phyloP scores from a whole-genome alignment of 768 basidiomycete genomes.

The Boletus rubroflammeus region DNA sequence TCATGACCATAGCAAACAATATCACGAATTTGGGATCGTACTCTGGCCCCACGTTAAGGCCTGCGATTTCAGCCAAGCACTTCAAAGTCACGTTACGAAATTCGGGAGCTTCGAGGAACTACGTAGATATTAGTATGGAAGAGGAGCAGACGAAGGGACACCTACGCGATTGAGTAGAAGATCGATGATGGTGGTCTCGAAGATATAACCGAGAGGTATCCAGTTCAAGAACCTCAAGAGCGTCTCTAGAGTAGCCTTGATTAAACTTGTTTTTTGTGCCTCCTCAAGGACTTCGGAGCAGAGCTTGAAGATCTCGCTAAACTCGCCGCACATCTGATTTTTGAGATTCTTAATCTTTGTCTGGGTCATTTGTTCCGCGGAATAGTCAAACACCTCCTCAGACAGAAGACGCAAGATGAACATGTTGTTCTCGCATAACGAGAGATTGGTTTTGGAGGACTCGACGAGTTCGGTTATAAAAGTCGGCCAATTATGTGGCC shows the following conservation, averaged over 20 bases:
- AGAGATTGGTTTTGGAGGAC: constrained; percentile 93
- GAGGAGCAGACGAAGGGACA: constrained; percentile 17
- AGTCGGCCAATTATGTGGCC: constrained; percentile 98
- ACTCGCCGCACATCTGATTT: constrained; percentile 97
- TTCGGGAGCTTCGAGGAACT: constrained; percentile 96
- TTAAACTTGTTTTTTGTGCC: constrained; percentile 92
- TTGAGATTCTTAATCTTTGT: constrained; percentile 96
- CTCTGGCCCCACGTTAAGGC: constrained; percentile 90
- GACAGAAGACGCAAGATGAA: constrained; percentile 94
- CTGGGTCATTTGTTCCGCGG: constrained; percentile 98
- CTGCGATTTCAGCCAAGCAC: constrained; percentile 95
- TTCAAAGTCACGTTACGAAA: constrained; percentile 97
- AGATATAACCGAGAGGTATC: constrained; percentile 99
- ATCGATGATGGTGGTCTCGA: constrained; percentile 97
- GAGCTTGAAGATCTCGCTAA: constrained; percentile 95
- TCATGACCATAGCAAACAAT: constrained; percentile 98
- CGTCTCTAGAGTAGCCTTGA: constrained; percentile 93
- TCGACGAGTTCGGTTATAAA: constrained; percentile 97
- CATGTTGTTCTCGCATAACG: constrained; percentile 99
- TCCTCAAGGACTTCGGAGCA: constrained; percentile 96
- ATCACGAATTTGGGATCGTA: constrained; percentile 98
- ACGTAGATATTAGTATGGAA: constrained; percentile 10
- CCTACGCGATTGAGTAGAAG: constrained; percentile 85
- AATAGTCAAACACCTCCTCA: constrained; percentile 98
- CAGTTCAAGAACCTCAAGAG: constrained; percentile 95